phyloP scores from a whole-genome alignment of 768 basidiomycete genomes.

The Lentinula guzmanii region DNA sequence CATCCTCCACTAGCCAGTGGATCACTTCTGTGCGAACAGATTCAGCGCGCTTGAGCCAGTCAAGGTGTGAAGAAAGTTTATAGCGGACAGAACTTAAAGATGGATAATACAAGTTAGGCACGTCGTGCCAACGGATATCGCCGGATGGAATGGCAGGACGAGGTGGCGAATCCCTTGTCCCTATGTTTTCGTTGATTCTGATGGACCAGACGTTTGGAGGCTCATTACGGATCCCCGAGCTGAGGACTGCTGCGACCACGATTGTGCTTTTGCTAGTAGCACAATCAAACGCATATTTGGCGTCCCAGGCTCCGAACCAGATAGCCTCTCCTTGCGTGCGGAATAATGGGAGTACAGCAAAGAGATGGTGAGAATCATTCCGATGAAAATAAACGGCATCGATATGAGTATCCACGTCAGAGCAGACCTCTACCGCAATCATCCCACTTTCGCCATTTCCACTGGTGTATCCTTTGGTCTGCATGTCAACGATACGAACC shows the following conservation, averaged over 20 bases:
- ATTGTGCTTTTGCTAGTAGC: constrained; percentile 15
- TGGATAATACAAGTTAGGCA: neutral
- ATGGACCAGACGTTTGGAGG: constrained; percentile 30
- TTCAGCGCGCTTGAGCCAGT: constrained; percentile 24
- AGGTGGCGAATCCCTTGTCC: neutral
- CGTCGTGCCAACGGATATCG: neutral
- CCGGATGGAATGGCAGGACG: constrained; percentile 7
- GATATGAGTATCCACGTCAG: constrained; percentile 33
- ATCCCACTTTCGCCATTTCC: constrained; percentile 7
- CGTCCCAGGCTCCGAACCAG: constrained; percentile 33
- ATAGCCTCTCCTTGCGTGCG: constrained; percentile 25
- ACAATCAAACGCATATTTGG: constrained; percentile 15
- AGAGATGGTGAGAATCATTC: constrained; percentile 9
- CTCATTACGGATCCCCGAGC: constrained; percentile 24
- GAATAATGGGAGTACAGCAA: constrained; percentile 17
- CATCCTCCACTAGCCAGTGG: constrained; percentile 23
- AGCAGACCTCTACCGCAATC: constrained; percentile 33
- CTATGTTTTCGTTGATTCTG: constrained; percentile 12
- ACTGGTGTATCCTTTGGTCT: neutral
- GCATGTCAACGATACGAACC: constrained; percentile 29
- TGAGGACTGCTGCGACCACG: constrained; percentile 24
- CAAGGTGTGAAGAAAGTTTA: constrained; percentile 25
- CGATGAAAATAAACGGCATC: constrained; percentile 10
- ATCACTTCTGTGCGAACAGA: constrained; percentile 20
- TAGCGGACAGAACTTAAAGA: constrained; percentile 6